A percentile compares a stretch with the other conserved stretches of the same genome.
phyloP scores from a whole-genome alignment of 2,329 filamentous ascomycete species.

The Diatrype stigma region DNA sequence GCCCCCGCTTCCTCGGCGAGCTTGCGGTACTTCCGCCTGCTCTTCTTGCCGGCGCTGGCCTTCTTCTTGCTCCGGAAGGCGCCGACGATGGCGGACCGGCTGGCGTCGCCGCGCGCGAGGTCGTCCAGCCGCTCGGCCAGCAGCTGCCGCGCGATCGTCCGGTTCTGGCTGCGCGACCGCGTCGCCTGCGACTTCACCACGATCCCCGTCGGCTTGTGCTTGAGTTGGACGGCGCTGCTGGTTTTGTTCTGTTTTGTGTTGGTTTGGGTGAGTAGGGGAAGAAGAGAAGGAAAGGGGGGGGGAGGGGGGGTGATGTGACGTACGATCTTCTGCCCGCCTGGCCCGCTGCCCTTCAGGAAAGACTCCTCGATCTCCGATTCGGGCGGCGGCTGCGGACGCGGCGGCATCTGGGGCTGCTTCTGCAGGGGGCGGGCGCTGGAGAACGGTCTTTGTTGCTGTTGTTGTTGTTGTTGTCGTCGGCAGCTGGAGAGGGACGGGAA shows the following conservation, averaged over 20 bases:
- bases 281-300: not conserved
- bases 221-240: conserved; percentile 87
- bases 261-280: conserved; percentile 1
- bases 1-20: conserved; percentile 52
- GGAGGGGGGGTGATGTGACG: conserved; percentile 20
- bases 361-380: conserved; percentile 78
- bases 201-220: conserved; percentile 82
- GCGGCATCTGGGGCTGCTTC: conserved; percentile 61
- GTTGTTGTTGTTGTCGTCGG: too few species aligned
- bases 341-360: conserved; percentile 87
- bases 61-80: conserved; percentile 63
- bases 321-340: conserved; percentile 94
- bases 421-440: conserved; percentile 24
- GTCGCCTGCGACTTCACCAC: conserved; percentile 94
- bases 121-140: conserved; percentile 74
- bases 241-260: conserved; percentile 74
- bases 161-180: conserved; percentile 79
- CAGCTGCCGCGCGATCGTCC: conserved; percentile 75
- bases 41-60: conserved; percentile 77
- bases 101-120: conserved; percentile 65
- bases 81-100: conserved; percentile 60
- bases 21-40: conserved; percentile 69
- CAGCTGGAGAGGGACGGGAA: too few species aligned
- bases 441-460: too few species aligned
- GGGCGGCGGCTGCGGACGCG: conserved; percentile 66